Percentiles rank a stretch among this genome's conserved stretches.
Conservation (phyloP, 2,329 filamentous ascomycete species). For the Hawksworthiomyces lignivorus region DNA sequence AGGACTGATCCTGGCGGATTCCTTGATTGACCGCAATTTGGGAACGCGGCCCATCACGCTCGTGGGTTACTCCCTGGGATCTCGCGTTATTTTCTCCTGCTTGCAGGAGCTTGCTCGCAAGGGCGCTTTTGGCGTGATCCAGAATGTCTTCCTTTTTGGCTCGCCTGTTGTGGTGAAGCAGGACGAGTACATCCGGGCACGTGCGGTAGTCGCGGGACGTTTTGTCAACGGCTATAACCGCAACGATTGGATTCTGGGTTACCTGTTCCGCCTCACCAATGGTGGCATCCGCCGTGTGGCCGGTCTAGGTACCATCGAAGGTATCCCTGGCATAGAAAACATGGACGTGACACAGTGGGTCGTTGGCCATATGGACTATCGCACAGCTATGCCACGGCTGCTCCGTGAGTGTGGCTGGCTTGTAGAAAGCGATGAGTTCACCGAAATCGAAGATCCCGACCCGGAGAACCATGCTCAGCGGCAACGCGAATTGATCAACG, state of each 20-base stretch:
- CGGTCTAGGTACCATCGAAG: slow-evolving; percentile 69
- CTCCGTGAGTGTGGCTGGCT: slow-evolving; percentile 84
- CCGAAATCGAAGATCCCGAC: slow-evolving; percentile 94
- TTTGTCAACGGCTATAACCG: slow-evolving; percentile 92
- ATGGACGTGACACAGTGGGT: slow-evolving; percentile 80
- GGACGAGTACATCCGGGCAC: slow-evolving; percentile 77
- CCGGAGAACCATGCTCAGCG: slow-evolving; percentile 83
- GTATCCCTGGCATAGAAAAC: slow-evolving; percentile 77
- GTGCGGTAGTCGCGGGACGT: slow-evolving; percentile 80
- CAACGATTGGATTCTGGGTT: slow-evolving; percentile 96
- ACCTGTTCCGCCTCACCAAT: slow-evolving; percentile 88
- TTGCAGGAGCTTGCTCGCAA: slow-evolving; percentile 77
- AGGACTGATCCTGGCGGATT: slow-evolving; percentile 89
- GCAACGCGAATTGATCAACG: slow-evolving; percentile 88
- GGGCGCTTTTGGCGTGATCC: slow-evolving; percentile 77
- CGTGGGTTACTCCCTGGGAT: slow-evolving; percentile 88
- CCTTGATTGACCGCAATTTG: slow-evolving; percentile 82
- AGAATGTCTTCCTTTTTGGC: slow-evolving; percentile 94
- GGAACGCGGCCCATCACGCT: slow-evolving; percentile 87
- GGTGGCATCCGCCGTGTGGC: slow-evolving; percentile 86
- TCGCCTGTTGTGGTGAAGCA: slow-evolving; percentile 85
- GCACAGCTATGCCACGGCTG: slow-evolving; percentile 80
- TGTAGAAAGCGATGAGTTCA: slow-evolving; percentile 88
- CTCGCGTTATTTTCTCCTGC: slow-evolving; percentile 87
- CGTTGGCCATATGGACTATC: slow-evolving; percentile 93